Evolutionary conservation across 1,284 basidiomycete genomes (phyloP), one percentile per base, ranked within the genome.

Genomic region (Sporisorium graminicola): DNA sequence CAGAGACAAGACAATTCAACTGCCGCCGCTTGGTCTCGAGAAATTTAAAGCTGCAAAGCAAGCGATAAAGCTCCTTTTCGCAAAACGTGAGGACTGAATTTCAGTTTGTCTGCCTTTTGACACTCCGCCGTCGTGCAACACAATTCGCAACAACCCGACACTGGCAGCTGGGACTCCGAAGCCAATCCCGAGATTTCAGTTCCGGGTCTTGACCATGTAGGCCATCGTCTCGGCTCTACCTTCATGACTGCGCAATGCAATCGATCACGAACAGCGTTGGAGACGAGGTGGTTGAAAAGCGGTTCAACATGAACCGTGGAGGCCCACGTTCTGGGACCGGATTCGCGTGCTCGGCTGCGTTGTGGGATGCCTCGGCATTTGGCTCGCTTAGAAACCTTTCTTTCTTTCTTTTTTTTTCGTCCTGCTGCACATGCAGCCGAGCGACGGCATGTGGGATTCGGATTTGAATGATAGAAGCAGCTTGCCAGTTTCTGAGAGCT

Each of bases 291-390:
- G n/a, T n/a, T n/a, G n/a, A n/a, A n/a, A n/a, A n/a, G n/a, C n/a
- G n/a, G n/a, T n/a, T n/a, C n/a, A n/a, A n/a, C n/a, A n/a, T n/a
- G n/a, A n/a, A n/a, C n/a, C n/a, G n/a, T n/a, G n/a, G n/a, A n/a
- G n/a, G n/a, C 37, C 37, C 37, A 18, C 18, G 16, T 40, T n/a
- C n/a, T n/a, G 4, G 9, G 18, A 29, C 16, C 16, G 29, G 26
- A 29, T 60, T 44, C 35, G 37, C 40, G 42, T 44, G 60, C 54
- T 64, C 61, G 61, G 61, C 42, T 64, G 61, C 54, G 20, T 10
- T 64, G 35, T 51, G 16, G 7, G 54, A 57, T 51, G 33, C 37
- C 37, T 56, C 55, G 37, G 53, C 31, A 9, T 40, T 16, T 16
- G 27, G 47, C 26, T 62, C 53, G 60, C 60, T 13, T 55, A 35